Conservation (phyloP, 2,329 filamentous ascomycete species). For the Aspergillus sp. region DNA sequence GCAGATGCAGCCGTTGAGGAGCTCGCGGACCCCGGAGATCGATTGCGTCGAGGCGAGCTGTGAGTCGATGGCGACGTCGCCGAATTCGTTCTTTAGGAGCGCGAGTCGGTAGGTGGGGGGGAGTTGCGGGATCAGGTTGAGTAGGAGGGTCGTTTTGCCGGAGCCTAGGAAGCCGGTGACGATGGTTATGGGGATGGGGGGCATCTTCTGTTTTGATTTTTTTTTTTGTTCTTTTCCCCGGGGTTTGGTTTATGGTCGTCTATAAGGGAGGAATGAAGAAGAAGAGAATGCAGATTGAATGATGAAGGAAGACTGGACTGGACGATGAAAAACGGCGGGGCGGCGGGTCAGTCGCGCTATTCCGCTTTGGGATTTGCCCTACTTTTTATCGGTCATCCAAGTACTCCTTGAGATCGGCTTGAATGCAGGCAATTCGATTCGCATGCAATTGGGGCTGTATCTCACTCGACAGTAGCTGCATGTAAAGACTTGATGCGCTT, state of each 20-base stretch:
- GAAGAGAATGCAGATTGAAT: not conserved
- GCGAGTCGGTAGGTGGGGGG: slow-evolving; percentile 85
- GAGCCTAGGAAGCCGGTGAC: slow-evolving; percentile 94
- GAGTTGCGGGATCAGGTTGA: slow-evolving; percentile 91
- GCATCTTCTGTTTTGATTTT: slow-evolving; percentile 44
- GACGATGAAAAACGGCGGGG: not conserved
- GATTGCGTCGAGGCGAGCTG: slow-evolving; percentile 80
- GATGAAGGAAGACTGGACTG: no score
- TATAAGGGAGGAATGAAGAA: not conserved
- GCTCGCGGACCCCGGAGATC: slow-evolving; percentile 85
- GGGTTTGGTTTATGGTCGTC: not conserved
- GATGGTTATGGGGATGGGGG: slow-evolving; percentile 85
- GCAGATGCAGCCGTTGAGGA: slow-evolving; percentile 97
- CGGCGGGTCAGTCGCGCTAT: not conserved
- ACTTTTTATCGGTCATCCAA: no score
- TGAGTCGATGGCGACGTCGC: slow-evolving; percentile 89
- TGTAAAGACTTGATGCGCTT: no score
- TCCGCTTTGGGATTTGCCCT: not conserved
- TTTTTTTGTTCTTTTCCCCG: not conserved
- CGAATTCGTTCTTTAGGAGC: slow-evolving; percentile 97
- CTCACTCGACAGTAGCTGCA: no score
- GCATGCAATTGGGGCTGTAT: no score
- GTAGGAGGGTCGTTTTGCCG: slow-evolving; percentile 92
- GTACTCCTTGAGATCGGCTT: no score
- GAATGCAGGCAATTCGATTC: no score